Conservation (phyloP, 768 basidiomycete species). For the Inosperma sp. region DNA sequence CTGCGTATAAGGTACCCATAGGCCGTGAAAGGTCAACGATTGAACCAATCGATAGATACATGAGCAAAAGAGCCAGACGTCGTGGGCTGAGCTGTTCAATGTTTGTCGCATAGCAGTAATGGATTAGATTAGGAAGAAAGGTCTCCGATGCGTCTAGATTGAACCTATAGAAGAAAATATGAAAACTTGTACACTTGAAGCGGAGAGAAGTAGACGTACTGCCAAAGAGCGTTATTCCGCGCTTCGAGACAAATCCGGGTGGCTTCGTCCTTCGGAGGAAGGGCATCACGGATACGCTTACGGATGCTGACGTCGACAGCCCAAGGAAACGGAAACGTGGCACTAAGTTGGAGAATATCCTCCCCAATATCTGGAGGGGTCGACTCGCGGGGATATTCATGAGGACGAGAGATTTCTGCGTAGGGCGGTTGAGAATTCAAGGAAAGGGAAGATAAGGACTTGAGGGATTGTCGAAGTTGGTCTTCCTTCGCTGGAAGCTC, state of each 20-base stretch:
- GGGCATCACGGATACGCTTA: constrained; percentile 56
- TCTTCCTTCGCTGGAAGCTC: constrained; percentile 19
- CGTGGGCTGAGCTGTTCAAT: constrained; percentile 60
- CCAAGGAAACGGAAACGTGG: constrained; percentile 69
- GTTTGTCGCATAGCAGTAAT: constrained; percentile 61
- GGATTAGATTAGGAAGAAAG: constrained; percentile 62
- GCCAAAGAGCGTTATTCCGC: constrained; percentile 66
- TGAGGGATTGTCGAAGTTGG: constrained; percentile 23
- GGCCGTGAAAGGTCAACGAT: constrained; percentile 59
- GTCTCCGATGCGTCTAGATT: constrained; percentile 68
- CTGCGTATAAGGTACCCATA: constrained; percentile 54
- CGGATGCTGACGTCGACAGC: constrained; percentile 58
- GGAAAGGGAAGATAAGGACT: constrained; percentile 23
- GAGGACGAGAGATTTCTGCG: constrained; percentile 22
- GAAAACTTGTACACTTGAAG: constrained; percentile 7
- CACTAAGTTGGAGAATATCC: constrained; percentile 54
- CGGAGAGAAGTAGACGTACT: constrained; percentile 42
- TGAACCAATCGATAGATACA: constrained; percentile 69
- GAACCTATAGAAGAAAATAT: constrained; percentile 41
- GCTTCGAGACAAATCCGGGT: constrained; percentile 59
- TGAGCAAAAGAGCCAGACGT: constrained; percentile 60
- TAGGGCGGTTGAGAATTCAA: constrained; percentile 21
- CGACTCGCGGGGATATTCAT: constrained; percentile 15
- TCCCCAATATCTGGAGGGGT: constrained; percentile 39
- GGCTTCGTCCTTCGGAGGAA: constrained; percentile 58